Conservation (phyloP, 768 basidiomycete genomes). For the Suillus plorans region DNA sequence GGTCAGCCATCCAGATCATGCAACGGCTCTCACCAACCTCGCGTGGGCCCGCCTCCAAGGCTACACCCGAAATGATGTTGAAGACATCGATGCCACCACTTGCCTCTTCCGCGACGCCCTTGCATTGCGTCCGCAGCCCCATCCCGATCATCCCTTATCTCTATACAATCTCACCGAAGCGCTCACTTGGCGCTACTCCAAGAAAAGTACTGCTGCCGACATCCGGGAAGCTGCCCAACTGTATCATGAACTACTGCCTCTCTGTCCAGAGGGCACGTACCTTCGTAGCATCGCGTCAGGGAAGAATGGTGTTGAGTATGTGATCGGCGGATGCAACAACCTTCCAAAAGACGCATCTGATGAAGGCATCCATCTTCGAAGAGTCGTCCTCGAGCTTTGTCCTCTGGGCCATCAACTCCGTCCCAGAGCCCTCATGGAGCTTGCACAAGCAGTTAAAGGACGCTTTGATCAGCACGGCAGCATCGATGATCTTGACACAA, state of each 20-base stretch:
- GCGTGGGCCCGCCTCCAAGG: slow-evolving; percentile 1
- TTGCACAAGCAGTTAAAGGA: neutral
- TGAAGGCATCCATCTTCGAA: neutral
- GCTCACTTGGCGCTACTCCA: slow-evolving; percentile 9
- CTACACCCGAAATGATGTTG: neutral
- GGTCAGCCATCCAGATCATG: neutral
- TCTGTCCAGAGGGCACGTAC: neutral
- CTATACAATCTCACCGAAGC: slow-evolving; percentile 16
- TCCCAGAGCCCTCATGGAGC: neutral
- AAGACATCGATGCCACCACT: neutral
- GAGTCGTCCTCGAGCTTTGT: neutral
- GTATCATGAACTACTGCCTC: neutral
- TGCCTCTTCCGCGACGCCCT: slow-evolving; percentile 5
- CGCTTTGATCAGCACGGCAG: neutral
- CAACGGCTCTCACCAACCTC: neutral
- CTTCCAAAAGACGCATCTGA: neutral
- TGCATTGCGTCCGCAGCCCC: slow-evolving; percentile 1
- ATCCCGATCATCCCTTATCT: slow-evolving; percentile 5
- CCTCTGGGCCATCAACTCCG: neutral
- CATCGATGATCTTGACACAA: too few relatives aligned
- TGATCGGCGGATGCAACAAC: rapidly evolving
- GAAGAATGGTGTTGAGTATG: neutral
- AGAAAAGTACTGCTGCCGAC: slow-evolving; percentile 10
- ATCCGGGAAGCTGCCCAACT: slow-evolving; percentile 10
- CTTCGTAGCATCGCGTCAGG: neutral